Evolutionary conservation across 2,329 filamentous ascomycete genomes (phyloP), one percentile per base, ranked within the genome.

Genomic region (Magnaporthiopsis poae): DNA sequence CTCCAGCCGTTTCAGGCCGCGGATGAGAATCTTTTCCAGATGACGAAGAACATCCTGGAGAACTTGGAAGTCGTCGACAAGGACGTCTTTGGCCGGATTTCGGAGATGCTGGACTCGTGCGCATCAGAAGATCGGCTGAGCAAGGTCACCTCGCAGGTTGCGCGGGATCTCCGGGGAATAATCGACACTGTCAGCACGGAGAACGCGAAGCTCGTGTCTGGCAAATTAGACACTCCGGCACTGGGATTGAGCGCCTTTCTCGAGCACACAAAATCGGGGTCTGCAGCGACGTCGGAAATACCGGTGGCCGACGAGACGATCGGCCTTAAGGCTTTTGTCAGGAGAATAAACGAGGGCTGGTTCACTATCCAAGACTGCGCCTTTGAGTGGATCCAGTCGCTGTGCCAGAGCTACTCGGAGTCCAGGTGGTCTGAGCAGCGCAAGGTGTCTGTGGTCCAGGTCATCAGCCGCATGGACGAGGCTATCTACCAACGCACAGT

Each of bases 201-300:
- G n/a, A 78, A 78, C 8, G 83, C 83, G 0, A 81, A 80, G 68
- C 77, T 84, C 5, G 73, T 87, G 13, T 74, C 86, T 15, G 81
- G 77, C 68, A 86, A 85, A 69, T 82, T 82, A 66, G 82, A 84
- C 62, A 76, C 80, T 29, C 78, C 81, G 0, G 80, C 80, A 13
- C 75, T 85, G 36, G 84, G 84, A 11, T 77, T 87, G 21, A 85
- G 83, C 0, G 86, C 85, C 4, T 88, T 89, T 70, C 78, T 89
- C 4, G 86, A 89, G 69, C 85, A 88, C 70, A 82, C 85, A 1
- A 88, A 87, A 69, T 78, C 82, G 4, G 0, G 80, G 81, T 3
- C 80, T 83, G 0, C 81, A 85, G 70, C 81, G 64, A 76, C 80
- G 29, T 75, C 76, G 1, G 79, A 78, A n/a, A 79, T 77, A 2